phyloP scores from a whole-genome alignment of 306 rosid species.

The Pachyrhizus erosus region DNA sequence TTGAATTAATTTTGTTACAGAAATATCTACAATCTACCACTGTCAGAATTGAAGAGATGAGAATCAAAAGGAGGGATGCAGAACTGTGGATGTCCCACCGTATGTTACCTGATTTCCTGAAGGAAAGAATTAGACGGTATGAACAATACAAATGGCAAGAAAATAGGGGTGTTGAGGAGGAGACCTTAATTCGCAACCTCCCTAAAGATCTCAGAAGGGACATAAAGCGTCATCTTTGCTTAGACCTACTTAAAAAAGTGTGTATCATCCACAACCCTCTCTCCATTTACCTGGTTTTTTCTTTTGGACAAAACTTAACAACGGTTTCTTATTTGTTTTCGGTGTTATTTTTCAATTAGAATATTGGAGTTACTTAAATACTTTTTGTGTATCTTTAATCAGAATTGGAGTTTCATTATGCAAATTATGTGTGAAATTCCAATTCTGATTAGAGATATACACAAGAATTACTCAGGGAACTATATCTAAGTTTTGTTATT shows the following conservation, averaged over 20 bases:
- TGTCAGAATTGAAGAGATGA: conserved; percentile 88
- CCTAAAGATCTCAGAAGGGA: conserved; percentile 93
- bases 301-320: neutral
- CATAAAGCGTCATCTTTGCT: conserved; percentile 87
- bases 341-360: neutral
- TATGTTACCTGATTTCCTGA: conserved; percentile 74
- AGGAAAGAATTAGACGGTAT: conserved; percentile 72
- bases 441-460: neutral
- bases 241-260: conserved; percentile 67
- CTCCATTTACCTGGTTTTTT: neutral
- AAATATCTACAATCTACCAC: conserved; percentile 85
- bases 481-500: neutral
- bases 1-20: conserved; percentile 50
- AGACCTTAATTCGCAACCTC: conserved; percentile 65
- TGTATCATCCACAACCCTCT: conserved; percentile 37
- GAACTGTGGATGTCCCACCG: conserved; percentile 97
- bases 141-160: conserved; percentile 96
- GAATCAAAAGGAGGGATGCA: conserved; percentile 73
- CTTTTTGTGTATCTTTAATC: neutral
- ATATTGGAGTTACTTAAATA: neutral
- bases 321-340: neutral
- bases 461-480: neutral
- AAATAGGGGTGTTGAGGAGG: conserved; percentile 89
- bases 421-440: neutral
- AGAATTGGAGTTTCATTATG: neutral